Evolutionary conservation across 495 filamentous ascomycete species (phyloP).

Genomic region (Chaetomium cochliodes): DNA sequence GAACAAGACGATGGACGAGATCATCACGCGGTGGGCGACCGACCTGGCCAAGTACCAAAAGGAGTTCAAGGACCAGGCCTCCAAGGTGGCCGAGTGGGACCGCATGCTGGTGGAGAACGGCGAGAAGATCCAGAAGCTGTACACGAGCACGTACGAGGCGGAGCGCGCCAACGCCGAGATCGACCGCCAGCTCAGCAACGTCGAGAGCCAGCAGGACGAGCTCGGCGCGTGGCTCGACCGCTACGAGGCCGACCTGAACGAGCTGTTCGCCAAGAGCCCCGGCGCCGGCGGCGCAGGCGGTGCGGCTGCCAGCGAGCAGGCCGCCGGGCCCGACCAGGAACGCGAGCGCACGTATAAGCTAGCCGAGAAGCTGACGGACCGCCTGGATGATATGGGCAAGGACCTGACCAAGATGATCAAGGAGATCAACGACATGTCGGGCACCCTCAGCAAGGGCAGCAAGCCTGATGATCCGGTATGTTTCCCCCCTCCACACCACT

Average conservation of each 20-base stretch:
- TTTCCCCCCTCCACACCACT: slow-evolving; percentile 23
- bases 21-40: slow-evolving; percentile 95
- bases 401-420: slow-evolving; percentile 94
- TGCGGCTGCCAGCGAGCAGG: slow-evolving; percentile 59
- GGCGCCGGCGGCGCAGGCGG: slow-evolving; percentile 7
- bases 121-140: slow-evolving; percentile 87
- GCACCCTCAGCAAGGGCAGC: slow-evolving; percentile 78
- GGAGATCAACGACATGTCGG: slow-evolving; percentile 86
- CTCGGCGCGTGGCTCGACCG: slow-evolving; percentile 77
- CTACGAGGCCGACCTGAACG: slow-evolving; percentile 86
- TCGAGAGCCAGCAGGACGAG: slow-evolving; percentile 91
- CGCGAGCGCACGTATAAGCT: slow-evolving; percentile 90
- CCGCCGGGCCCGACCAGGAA: slow-evolving; percentile 88
- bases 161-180: slow-evolving; percentile 87
- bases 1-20: slow-evolving; percentile 99
- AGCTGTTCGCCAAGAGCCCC: slow-evolving; percentile 70
- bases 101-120: slow-evolving; percentile 85
- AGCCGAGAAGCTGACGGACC: slow-evolving; percentile 85
- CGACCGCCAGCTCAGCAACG: slow-evolving; percentile 79
- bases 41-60: slow-evolving; percentile 94
- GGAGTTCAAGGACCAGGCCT: slow-evolving; percentile 85
- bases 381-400: slow-evolving; percentile 85
- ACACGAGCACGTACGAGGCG: slow-evolving; percentile 81
- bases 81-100: slow-evolving; percentile 88
- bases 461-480: slow-evolving; percentile 90